Conservation (phyloP, 2,329 filamentous ascomycete genomes). For the Tolypocladium album region DNA sequence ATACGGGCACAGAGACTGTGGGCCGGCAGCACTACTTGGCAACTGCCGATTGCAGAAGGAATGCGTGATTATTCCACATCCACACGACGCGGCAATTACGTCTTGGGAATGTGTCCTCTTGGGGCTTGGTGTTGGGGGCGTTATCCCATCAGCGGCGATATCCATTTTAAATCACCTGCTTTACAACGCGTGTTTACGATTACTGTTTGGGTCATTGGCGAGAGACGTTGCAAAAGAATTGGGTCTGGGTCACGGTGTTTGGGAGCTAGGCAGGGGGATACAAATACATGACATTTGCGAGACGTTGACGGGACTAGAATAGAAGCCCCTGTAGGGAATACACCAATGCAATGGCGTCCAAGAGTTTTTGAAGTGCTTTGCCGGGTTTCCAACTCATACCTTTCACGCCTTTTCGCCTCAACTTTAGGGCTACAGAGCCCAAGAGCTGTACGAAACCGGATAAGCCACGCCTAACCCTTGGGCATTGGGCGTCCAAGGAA, state of each 20-base stretch:
- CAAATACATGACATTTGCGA: not conserved
- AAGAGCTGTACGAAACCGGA: not conserved
- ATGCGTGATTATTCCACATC: not conserved
- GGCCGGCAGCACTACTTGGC: not conserved
- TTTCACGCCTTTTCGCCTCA: not conserved
- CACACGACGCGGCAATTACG: not conserved
- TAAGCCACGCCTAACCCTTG: not conserved
- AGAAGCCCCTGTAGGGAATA: not conserved
- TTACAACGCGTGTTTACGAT: not conserved
- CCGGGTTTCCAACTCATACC: not conserved
- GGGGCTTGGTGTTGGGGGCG: not conserved
- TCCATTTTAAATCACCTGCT: not conserved
- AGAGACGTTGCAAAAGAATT: not conserved
- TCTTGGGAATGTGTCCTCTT: not conserved
- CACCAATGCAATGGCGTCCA: not conserved
- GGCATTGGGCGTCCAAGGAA: no score
- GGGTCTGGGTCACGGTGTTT: not conserved
- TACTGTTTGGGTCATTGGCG: not conserved
- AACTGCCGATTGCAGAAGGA: not conserved
- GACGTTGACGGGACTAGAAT: not conserved
- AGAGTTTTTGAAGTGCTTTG: not conserved
- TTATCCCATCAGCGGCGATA: not conserved
- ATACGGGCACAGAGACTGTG: not conserved
- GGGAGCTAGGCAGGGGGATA: not conserved
- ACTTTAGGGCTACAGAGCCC: not conserved